Conservation (phyloP, 257 asterid genomes). For the Verbascum thapsus region DNA sequence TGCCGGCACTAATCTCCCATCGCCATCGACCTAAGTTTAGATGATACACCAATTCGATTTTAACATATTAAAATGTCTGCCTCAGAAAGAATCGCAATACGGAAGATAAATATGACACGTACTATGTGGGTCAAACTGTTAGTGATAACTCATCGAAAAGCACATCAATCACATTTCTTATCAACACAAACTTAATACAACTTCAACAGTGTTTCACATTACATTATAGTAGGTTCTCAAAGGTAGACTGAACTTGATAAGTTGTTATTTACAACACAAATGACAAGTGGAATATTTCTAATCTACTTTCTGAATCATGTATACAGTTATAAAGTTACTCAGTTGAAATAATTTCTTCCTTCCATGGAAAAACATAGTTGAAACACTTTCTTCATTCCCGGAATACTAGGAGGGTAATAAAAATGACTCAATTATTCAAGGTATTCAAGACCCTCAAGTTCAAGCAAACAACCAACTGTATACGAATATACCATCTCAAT, state of each 20-base stretch:
- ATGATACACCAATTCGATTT: slow-evolving; percentile 19
- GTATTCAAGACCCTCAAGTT: not conserved
- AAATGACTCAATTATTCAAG: not conserved
- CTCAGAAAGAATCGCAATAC: not conserved
- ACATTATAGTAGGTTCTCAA: slow-evolving; percentile 10
- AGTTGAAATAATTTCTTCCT: not conserved
- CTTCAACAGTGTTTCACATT: not conserved
- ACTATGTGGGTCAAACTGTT: slow-evolving; percentile 1
- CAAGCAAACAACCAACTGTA: not conserved
- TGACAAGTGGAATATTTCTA: not conserved
- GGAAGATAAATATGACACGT: not conserved
- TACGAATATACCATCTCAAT: not conserved
- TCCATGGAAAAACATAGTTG: not conserved
- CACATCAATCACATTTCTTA: slow-evolving; percentile 5
- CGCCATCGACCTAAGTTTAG: slow-evolving; percentile 72
- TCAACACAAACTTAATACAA: slow-evolving; percentile 22
- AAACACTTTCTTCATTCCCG: not conserved
- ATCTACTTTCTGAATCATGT: slow-evolving; percentile 7
- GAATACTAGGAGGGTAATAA: not conserved
- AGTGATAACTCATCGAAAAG: slow-evolving; percentile 3
- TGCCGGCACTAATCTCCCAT: slow-evolving; percentile 94
- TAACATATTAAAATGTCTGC: slow-evolving; percentile 13
- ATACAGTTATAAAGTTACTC: not conserved
- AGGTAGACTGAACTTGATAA: slow-evolving; percentile 1
- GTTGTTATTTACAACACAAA: not conserved